Conservation (phyloP, 2,329 filamentous ascomycete genomes). For the Ophiocordyceps sinensis region DNA sequence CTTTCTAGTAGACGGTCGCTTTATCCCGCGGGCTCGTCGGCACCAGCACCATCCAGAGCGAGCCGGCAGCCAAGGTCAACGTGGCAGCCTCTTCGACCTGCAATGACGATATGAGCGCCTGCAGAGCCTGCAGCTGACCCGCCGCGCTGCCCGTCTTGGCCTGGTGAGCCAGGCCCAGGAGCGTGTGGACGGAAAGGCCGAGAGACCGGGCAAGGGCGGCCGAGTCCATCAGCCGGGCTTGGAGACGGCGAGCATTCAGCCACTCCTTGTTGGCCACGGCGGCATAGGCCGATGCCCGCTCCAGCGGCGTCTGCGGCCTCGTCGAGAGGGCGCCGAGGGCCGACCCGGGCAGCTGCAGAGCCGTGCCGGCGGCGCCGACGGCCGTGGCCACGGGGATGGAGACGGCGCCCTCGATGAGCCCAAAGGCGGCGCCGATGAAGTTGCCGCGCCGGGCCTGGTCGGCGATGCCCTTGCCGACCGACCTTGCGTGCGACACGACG, state of each 20-base stretch:
- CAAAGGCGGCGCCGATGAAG: slow-evolving; percentile 21
- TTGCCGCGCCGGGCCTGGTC: slow-evolving; percentile 23
- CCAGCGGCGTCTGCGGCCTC: slow-evolving; percentile 24
- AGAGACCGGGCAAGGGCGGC: slow-evolving; percentile 14
- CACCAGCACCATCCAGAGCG: slow-evolving; percentile 22
- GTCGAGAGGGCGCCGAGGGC: slow-evolving; percentile 18
- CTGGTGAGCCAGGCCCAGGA: slow-evolving; percentile 22
- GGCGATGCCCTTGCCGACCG: slow-evolving; percentile 20
- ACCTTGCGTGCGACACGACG: slow-evolving; percentile 20
- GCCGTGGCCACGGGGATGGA: slow-evolving; percentile 23
- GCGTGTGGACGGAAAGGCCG: slow-evolving; percentile 16
- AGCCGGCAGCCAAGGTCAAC: slow-evolving; percentile 12
- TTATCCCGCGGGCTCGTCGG: background rate
- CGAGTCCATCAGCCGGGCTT: slow-evolving; percentile 21
- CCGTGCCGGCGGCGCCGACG: slow-evolving; percentile 19
- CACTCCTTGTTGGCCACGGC: slow-evolving; percentile 28
- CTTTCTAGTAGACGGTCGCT: no score
- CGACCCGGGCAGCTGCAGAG: slow-evolving; percentile 17
- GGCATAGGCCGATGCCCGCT: slow-evolving; percentile 26
- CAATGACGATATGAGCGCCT: slow-evolving; percentile 14
- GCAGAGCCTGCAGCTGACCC: slow-evolving; percentile 11
- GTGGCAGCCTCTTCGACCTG: slow-evolving; percentile 11
- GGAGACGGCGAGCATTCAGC: slow-evolving; percentile 23
- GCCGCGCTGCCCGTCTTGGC: slow-evolving; percentile 7
- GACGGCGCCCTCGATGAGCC: slow-evolving; percentile 22